phyloP scores from a whole-genome alignment of 495 filamentous ascomycete species.

The Trichoderma orchidacearum region DNA sequence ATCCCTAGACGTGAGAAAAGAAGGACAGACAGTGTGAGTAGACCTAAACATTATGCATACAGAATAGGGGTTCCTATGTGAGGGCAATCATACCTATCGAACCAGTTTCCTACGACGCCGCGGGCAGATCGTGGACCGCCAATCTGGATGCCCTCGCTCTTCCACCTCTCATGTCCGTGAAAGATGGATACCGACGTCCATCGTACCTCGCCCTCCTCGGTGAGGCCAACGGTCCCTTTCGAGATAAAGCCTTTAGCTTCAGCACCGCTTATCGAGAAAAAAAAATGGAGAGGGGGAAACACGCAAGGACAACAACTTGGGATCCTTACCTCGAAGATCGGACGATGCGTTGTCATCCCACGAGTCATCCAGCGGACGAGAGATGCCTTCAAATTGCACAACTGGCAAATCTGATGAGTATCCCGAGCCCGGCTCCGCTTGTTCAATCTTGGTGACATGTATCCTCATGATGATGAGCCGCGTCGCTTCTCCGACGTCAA shows the following conservation, averaged over 20 bases:
- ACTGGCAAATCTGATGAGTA: conserved; percentile 31
- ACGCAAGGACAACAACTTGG: too few species aligned
- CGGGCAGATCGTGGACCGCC: conserved; percentile 42
- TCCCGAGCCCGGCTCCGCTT: conserved; percentile 34
- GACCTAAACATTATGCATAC: too few species aligned
- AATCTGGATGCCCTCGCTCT: conserved; percentile 51
- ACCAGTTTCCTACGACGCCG: conserved; percentile 53
- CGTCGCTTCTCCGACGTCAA: conserved; percentile 43
- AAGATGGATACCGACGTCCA: conserved; percentile 55
- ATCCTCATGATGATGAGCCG: conserved; percentile 52
- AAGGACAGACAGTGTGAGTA: too few species aligned
- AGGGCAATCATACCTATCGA: conserved; percentile 38
- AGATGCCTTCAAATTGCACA: conserved; percentile 43
- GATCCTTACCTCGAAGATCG: conserved; percentile 20
- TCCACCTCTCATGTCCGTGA: conserved; percentile 46
- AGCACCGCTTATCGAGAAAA: neutral
- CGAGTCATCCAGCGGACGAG: conserved; percentile 35
- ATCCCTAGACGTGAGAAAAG: conserved; percentile 24
- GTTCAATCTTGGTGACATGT: conserved; percentile 34
- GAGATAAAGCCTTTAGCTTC: neutral
- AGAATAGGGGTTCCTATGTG: too few species aligned
- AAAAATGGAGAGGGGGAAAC: too few species aligned
- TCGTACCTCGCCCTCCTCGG: conserved; percentile 47
- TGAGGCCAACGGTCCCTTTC: conserved; percentile 39
- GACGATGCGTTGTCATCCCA: conserved; percentile 51